These are phyloP conservation scores for Gossypium arboreum DNA, from an alignment of 345 rosid species.

Conservation along the genomic window DNA sequence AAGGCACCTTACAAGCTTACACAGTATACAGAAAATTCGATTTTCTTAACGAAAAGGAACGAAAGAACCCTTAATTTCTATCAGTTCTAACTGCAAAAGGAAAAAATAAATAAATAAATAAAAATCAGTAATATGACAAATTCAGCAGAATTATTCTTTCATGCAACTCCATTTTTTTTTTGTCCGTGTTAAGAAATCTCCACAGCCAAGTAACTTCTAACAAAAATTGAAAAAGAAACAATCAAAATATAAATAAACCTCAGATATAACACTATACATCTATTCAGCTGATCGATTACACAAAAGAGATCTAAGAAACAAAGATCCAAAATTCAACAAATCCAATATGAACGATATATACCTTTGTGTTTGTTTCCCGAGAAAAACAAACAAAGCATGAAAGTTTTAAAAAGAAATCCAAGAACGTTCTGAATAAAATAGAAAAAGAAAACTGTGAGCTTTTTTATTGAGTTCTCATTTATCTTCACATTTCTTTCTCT, in stretches of 20 bases:
- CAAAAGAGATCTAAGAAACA: constrained; percentile 6
- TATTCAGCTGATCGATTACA: neutral
- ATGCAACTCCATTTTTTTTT: neutral
- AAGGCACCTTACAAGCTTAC: neutral
- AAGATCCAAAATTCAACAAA: constrained; percentile 11
- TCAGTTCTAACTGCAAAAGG: neutral
- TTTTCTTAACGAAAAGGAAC: neutral
- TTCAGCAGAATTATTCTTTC: neutral
- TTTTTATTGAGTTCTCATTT: constrained; percentile 10
- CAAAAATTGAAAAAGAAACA: neutral
- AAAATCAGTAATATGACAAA: constrained; percentile 2
- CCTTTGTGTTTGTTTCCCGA: constrained; percentile 19
- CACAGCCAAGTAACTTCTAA: neutral
- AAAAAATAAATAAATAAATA: neutral
- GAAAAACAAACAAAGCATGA: neutral
- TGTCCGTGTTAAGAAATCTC: neutral
- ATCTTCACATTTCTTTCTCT: constrained; percentile 1
- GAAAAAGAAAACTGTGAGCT: constrained; percentile 1
- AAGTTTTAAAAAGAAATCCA: neutral
- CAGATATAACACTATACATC: neutral
- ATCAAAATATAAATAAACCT: neutral
- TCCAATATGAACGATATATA: constrained; percentile 6
- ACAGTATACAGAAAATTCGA: neutral
- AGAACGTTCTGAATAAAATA: neutral
- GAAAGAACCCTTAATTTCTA: neutral